Percentiles rank a stretch among this genome's conserved stretches.
Conservation (phyloP, 371 early-diverging fungal genomes). For the Zopfochytrium polystomum region DNA sequence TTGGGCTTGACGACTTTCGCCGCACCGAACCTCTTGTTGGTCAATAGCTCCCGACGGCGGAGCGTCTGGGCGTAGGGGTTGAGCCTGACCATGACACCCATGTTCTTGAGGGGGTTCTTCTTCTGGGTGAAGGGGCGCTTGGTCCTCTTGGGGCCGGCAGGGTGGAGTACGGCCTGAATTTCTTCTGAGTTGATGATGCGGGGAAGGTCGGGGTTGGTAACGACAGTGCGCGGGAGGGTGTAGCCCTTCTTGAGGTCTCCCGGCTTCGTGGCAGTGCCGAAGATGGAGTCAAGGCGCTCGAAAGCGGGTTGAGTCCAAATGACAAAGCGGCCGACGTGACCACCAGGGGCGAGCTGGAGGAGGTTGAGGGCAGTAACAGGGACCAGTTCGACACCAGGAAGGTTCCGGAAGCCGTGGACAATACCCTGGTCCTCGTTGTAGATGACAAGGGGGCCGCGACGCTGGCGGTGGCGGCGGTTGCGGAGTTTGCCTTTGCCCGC, state of each 20-base stretch:
- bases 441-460: slow-evolving; percentile 98
- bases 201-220: slow-evolving; percentile 92
- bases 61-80: slow-evolving; percentile 95
- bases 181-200: slow-evolving; percentile 98
- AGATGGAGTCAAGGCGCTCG: slow-evolving; percentile 91
- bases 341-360: slow-evolving; percentile 99
- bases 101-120: slow-evolving; percentile 97
- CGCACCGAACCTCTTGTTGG: slow-evolving; percentile 30
- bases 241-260: slow-evolving; percentile 93
- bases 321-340: slow-evolving; percentile 99
- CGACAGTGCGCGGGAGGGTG: slow-evolving; percentile 81
- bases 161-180: slow-evolving; percentile 92
- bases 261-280: slow-evolving; percentile 81
- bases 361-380: slow-evolving; percentile 94
- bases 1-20: slow-evolving; percentile 37
- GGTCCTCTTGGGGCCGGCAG: slow-evolving; percentile 74
- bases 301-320: slow-evolving; percentile 99
- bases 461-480: slow-evolving; percentile 98
- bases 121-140: slow-evolving; percentile 91
- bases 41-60: slow-evolving; percentile 79
- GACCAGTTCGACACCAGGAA: slow-evolving; percentile 97
- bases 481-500: slow-evolving; percentile 99
- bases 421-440: slow-evolving; percentile 95
- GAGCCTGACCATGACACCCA: slow-evolving; percentile 84
- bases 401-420: slow-evolving; percentile 97